Base-by-base conservation (phyloP, 768 basidiomycete species). In the Tulasnella sp. region DNA sequence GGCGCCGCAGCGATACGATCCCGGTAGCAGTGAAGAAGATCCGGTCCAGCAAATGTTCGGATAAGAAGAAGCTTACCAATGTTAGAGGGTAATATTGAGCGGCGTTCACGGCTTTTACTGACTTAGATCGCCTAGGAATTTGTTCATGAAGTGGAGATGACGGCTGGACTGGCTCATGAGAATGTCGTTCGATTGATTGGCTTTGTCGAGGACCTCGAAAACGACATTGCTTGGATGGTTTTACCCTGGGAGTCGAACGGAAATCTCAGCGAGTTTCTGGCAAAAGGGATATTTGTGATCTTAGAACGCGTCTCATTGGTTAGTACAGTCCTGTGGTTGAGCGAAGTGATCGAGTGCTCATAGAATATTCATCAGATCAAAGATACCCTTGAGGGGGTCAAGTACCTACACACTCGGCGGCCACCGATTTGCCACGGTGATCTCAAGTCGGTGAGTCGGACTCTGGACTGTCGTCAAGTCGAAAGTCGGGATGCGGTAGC, bases 401-500 rank as follows among this genome's bases (percentile, higher is more conserved):
- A 62, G 35, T 70, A 70, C 59, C 59, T 70, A 17, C 69, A 70
- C 29, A 36, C 42, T 1, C 69, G 34, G 2, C 29, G 5, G 14
- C 69, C 69, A 16, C 69, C 69, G 1, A 62, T 70, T 29, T 34
- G 32, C 34, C 69, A 70, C 44, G 69, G 69, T 32, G 69, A 70
- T 62, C 5, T 70, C 19, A 70, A 70, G 32, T 36, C 69, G 29
- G 69, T 70, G 22, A 68, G 67, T 52, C 5, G 47, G 47, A 7
- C 5, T 19, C 42, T 1, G 16, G 42, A 44, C 16, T 4, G n/a
- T 44, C n/a, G 3, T n/a, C 16, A 44, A 12, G 42, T 52, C 47
- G 1, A n/a, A 8, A 52, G 11, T 3, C 47, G 47, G 17, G 19
- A 22, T 22, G 17, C 9, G 5, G 19, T n/a, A 17, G 2, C 47